Conservation (phyloP, 805 yeast species). For the Spathaspora boniae region DNA sequence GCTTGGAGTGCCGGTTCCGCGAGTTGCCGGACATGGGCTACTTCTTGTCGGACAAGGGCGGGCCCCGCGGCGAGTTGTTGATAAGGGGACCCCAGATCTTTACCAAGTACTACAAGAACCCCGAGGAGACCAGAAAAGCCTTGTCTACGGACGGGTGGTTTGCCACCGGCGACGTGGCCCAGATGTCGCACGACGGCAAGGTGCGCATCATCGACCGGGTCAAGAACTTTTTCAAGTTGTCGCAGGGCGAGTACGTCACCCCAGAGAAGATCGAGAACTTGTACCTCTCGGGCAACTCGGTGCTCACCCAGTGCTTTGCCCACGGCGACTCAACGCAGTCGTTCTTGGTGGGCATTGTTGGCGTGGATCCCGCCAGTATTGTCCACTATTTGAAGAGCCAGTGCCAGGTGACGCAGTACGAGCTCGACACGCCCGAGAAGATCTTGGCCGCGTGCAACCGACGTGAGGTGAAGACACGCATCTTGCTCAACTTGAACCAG, state of each 20-base stretch:
- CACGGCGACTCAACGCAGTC: slow-evolving; percentile 62
- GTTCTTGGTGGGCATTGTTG: slow-evolving; percentile 58
- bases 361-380: slow-evolving; percentile 48
- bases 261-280: slow-evolving; percentile 72
- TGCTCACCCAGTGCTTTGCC: slow-evolving; percentile 50
- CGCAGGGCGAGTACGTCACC: slow-evolving; percentile 59
- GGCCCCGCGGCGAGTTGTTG: slow-evolving; percentile 50
- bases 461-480: slow-evolving; percentile 30
- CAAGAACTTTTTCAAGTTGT: slow-evolving; percentile 68
- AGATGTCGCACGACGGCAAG: slow-evolving; percentile 36
- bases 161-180: slow-evolving; percentile 54
- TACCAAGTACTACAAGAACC: slow-evolving; percentile 48
- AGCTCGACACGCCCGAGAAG: slow-evolving; percentile 17
- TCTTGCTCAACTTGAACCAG: slow-evolving; percentile 36
- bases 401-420: slow-evolving; percentile 13
- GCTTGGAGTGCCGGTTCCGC: slow-evolving; percentile 51
- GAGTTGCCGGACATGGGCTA: slow-evolving; percentile 68
- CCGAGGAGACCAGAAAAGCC: slow-evolving; percentile 44
- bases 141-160: slow-evolving; percentile 53
- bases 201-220: slow-evolving; percentile 67
- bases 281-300: slow-evolving; percentile 51
- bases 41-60: slow-evolving; percentile 22
- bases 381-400: slow-evolving; percentile 17
- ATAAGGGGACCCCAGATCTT: slow-evolving; percentile 58
- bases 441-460: slow-evolving; percentile 26